Evolutionary conservation across 2,329 filamentous ascomycete genomes (phyloP).

Genomic region (Coniella lustricola): DNA sequence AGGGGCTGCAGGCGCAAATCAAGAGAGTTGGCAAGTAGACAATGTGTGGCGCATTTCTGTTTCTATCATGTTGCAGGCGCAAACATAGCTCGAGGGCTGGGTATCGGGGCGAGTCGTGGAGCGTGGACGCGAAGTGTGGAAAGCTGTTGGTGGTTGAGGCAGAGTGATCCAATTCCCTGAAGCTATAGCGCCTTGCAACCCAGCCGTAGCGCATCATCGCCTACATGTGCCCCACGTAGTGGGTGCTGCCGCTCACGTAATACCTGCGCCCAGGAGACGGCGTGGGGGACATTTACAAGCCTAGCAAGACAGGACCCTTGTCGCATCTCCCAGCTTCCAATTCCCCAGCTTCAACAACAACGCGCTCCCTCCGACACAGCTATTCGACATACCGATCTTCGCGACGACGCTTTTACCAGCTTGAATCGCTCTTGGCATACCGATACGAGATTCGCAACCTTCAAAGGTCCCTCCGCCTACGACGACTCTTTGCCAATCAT

Average conservation of each 20-base stretch:
- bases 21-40: constrained; percentile 1
- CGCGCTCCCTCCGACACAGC: not conserved
- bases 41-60: constrained; percentile 6
- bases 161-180: not conserved
- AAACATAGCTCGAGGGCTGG: not conserved
- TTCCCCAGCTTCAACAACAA: constrained; percentile 1
- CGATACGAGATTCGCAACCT: too few species aligned
- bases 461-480: not conserved
- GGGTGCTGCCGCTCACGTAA: not conserved
- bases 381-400: not conserved
- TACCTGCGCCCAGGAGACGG: not conserved
- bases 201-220: constrained; percentile 11
- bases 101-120: not conserved
- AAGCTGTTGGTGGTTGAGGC: not conserved
- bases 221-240: constrained; percentile 10
- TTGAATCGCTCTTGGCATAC: too few species aligned
- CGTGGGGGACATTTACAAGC: too few species aligned
- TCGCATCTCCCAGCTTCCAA: not conserved
- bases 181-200: constrained; percentile 2
- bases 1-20: not conserved
- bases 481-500: constrained; percentile 26
- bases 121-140: not conserved
- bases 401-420: too few species aligned
- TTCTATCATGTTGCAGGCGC: constrained; percentile 10
- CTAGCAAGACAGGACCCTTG: not conserved